Base-by-base conservation (phyloP, 495 filamentous ascomycete species). In the Hypoxylon intermedium region DNA sequence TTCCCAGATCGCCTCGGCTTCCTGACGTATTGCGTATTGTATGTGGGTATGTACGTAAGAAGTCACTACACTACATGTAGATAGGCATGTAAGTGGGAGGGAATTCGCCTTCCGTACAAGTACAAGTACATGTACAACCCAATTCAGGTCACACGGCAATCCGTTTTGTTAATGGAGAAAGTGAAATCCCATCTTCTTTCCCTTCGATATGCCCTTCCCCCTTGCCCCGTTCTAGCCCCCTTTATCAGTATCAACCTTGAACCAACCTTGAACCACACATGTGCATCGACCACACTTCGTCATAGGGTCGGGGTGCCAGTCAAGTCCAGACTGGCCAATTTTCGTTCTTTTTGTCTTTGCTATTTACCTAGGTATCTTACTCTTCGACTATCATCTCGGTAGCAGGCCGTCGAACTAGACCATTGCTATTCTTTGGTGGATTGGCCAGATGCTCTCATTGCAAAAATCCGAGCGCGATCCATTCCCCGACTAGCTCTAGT, bases 161-260 rank as follows among this genome's bases (percentile, higher is more conserved):
- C 63, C 57, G 40, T 48, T 58, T 67, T 67, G 58, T 62, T 58
- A 47, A 67, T 67, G 50, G 63, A 67, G 63, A 67, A 67, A 43
- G 53, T 46, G 58, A 67, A 71, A 68, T 70, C 69, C 69, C 69
- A 72, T 72, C 50, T 41, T 24, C 34, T 53, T 57, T n/a, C 2
- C 36, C 44, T 56, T 65, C 56, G 49, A 60, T 65, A 54, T 65
- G 56, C 62, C 62, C 56, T 50, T 37, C 34, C n/a, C 34, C 34
- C n/a, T 5, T 15, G 3, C 34, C 34, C 34, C 11, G 13, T 13
- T 13, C n/a, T 13, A n/a, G 12, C 52, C 52, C 46, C 65, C 28
- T 58, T 58, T 65, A 50, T 47, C 53, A 48, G 60, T 41, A 19
- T 28, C 33, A 24, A 26, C n/a, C 19, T 6, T 37, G 15, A n/a